phyloP scores from a whole-genome alignment of 768 basidiomycete genomes.

The Pleurotus citrinopileatus region DNA sequence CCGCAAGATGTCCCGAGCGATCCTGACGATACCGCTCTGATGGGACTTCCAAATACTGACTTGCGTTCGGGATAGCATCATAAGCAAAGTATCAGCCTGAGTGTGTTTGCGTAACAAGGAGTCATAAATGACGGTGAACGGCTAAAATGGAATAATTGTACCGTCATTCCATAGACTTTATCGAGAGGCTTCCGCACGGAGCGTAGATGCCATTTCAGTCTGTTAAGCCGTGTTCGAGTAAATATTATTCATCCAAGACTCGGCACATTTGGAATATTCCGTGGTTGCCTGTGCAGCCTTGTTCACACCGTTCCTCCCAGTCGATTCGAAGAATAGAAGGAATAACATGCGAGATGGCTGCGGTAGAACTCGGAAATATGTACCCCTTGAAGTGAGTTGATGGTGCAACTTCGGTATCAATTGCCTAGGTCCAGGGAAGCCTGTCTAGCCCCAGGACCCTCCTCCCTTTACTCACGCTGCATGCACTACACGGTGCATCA shows the following conservation, averaged over 20 bases:
- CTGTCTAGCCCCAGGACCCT: neutral
- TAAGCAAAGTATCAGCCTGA: neutral
- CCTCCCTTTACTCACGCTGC: slow-evolving; percentile 2
- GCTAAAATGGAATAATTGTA: neutral
- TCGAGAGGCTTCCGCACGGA: neutral
- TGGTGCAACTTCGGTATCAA: slow-evolving; percentile 1
- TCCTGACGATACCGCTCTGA: no score
- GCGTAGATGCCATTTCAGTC: no score
- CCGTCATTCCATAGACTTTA: neutral
- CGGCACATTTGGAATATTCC: neutral
- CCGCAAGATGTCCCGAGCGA: no score
- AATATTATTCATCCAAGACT: no score
- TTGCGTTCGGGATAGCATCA: no score
- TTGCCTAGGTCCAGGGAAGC: neutral
- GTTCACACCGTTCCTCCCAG: neutral
- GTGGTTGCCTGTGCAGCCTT: neutral
- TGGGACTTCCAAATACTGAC: no score
- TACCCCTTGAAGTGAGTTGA: neutral
- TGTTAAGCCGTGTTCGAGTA: no score
- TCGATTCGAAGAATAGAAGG: neutral
- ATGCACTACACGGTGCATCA: neutral
- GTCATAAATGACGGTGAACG: neutral
- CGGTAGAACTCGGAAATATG: neutral
- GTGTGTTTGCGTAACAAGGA: neutral
- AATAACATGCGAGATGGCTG: no score